Evolutionary conservation across 257 asterid genomes (phyloP).

Genomic region (Ligustrum vulgare): DNA sequence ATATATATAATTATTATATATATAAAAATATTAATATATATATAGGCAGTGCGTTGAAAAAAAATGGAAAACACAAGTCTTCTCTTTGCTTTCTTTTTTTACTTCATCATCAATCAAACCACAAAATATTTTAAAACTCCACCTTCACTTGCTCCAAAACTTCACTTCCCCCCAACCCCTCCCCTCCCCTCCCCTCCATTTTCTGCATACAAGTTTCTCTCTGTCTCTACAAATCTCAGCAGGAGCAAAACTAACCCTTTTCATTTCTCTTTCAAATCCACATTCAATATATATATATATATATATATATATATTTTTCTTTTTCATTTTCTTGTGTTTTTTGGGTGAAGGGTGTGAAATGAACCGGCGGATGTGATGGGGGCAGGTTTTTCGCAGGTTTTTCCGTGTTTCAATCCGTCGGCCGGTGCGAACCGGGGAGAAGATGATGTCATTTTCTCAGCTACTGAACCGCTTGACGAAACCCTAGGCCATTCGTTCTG

Average conservation of each 20-base stretch:
- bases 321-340: neutral
- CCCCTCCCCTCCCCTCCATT: too few species aligned
- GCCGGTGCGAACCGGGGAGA: constrained; percentile 64
- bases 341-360: constrained; percentile 60
- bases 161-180: neutral
- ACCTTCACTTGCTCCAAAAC: neutral
- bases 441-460: constrained; percentile 59
- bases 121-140: neutral
- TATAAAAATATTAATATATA: too few species aligned
- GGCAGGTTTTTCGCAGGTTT: constrained; percentile 86
- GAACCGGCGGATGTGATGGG: constrained; percentile 91
- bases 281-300: neutral
- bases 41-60: neutral
- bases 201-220: neutral
- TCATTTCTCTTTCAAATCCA: neutral
- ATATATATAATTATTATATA: too few species aligned
- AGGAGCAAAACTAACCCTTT: neutral
- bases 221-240: neutral
- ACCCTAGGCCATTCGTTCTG: constrained; percentile 98
- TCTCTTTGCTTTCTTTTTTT: neutral
- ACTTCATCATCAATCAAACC: constrained; percentile 3
- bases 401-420: constrained; percentile 82
- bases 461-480: constrained; percentile 76
- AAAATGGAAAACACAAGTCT: neutral
- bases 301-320: neutral